Conservation (phyloP, 345 rosid species). For the Eucalyptus dawsonii region DNA sequence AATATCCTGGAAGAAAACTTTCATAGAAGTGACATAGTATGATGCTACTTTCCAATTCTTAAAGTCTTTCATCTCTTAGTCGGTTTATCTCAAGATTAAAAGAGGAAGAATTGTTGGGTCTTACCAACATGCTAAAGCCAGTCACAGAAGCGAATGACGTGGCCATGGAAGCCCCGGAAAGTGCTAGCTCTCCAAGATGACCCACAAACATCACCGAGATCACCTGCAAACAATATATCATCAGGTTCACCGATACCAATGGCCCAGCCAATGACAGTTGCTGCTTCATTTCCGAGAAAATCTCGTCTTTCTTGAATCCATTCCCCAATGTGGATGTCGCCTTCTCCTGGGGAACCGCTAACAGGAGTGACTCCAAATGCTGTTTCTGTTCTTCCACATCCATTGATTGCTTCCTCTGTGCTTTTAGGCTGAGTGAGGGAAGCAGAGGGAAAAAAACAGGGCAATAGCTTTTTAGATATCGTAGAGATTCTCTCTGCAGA, state of each 20-base stretch:
- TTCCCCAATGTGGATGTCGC: background rate
- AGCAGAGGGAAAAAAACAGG: background rate
- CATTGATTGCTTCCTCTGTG: background rate
- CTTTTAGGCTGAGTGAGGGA: background rate
- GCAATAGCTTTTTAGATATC: background rate
- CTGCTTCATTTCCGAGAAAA: constrained; percentile 3
- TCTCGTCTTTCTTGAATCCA: background rate
- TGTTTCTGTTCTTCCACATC: background rate
- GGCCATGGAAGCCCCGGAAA: constrained; percentile 33
- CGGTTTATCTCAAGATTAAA: background rate
- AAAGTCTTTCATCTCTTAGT: background rate
- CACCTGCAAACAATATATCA: background rate
- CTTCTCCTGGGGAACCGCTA: background rate
- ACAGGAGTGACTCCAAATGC: background rate
- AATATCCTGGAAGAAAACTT: background rate
- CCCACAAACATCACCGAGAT: constrained; percentile 32
- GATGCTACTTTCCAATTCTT: background rate
- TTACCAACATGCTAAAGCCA: constrained; percentile 32
- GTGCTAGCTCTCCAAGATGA: constrained; percentile 7
- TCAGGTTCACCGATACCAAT: background rate
- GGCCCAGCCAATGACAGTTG: constrained; percentile 5
- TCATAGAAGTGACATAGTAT: background rate
- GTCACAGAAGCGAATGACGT: constrained; percentile 35
- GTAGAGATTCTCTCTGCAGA: background rate
- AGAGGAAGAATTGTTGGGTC: background rate